These are phyloP conservation scores for Saccharomyces hybrid DNA, from an alignment of 1,139 yeast species.

Conservation along the genomic window DNA sequence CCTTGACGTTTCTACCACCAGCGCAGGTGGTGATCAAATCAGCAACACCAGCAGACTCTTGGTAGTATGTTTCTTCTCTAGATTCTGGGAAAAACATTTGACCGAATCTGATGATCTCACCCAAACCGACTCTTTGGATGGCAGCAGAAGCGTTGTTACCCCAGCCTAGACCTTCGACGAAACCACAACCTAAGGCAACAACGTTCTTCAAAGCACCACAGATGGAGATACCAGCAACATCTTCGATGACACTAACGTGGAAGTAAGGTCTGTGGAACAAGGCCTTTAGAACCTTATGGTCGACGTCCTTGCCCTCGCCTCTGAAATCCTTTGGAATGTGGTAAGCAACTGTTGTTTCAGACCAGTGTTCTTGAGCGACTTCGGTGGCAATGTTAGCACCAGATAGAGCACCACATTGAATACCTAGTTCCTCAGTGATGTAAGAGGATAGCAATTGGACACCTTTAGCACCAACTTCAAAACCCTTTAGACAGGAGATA, in stretches of 20 bases:
- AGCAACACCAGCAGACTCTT: conserved; percentile 93
- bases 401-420: conserved; percentile 87
- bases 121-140: conserved; percentile 85
- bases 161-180: conserved; percentile 95
- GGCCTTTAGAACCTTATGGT: conserved; percentile 56
- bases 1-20: conserved; percentile 91
- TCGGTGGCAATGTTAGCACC: conserved; percentile 96
- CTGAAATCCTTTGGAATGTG: conserved; percentile 57
- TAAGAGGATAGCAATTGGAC: conserved; percentile 71
- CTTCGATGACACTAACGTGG: conserved; percentile 84
- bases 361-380: conserved; percentile 88
- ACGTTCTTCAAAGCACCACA: conserved; percentile 96
- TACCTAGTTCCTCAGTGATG: conserved; percentile 67
- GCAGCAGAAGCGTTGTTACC: conserved; percentile 98
- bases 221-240: conserved; percentile 87
- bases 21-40: conserved; percentile 94
- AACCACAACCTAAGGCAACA: conserved; percentile 90
- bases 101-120: conserved; percentile 83
- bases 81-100: conserved; percentile 64
- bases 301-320: conserved; percentile 71
- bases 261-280: conserved; percentile 92
- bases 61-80: conserved; percentile 71
- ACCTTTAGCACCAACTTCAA: conserved; percentile 73
- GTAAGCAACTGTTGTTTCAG: conserved; percentile 93
- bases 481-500: conserved; percentile 87